phyloP scores from a whole-genome alignment of 441 rosid genomes.

The Breynia disticha region DNA sequence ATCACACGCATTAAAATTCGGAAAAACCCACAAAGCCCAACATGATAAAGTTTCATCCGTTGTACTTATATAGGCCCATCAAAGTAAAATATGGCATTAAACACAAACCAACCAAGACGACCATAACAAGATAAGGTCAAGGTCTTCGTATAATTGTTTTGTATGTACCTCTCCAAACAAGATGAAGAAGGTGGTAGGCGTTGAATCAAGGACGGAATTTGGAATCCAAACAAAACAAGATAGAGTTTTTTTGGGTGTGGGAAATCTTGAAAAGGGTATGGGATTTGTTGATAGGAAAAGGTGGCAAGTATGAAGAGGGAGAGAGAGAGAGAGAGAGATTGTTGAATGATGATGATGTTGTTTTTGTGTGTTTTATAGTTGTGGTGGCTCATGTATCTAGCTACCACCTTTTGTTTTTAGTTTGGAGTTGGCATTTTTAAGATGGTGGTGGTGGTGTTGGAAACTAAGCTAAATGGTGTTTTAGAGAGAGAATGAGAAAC shows the following conservation, averaged over 20 bases:
- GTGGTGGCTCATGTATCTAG: constrained; percentile 45
- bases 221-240: neutral
- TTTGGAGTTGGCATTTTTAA: neutral
- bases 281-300: constrained; percentile 14
- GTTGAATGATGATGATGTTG: too few relatives aligned
- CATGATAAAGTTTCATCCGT: neutral
- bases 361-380: constrained; percentile 3
- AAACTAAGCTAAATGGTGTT: too few relatives aligned
- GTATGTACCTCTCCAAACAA: neutral
- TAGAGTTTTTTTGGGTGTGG: neutral
- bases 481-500: too few relatives aligned
- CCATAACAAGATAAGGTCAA: neutral
- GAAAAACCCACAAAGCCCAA: constrained; percentile 28
- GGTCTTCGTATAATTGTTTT: neutral
- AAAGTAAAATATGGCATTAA: constrained; percentile 20
- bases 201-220: neutral
- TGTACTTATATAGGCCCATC: constrained; percentile 18
- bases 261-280: neutral
- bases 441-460: too few relatives aligned
- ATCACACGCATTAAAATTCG: constrained; percentile 1
- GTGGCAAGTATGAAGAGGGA: constrained; percentile 10
- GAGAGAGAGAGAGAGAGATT: neutral
- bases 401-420: constrained; percentile 37
- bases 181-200: neutral
- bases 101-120: constrained; percentile 2